Evolutionary conservation across 2,329 filamentous ascomycete genomes (phyloP).

Genomic region (Alternaria sp.): DNA sequence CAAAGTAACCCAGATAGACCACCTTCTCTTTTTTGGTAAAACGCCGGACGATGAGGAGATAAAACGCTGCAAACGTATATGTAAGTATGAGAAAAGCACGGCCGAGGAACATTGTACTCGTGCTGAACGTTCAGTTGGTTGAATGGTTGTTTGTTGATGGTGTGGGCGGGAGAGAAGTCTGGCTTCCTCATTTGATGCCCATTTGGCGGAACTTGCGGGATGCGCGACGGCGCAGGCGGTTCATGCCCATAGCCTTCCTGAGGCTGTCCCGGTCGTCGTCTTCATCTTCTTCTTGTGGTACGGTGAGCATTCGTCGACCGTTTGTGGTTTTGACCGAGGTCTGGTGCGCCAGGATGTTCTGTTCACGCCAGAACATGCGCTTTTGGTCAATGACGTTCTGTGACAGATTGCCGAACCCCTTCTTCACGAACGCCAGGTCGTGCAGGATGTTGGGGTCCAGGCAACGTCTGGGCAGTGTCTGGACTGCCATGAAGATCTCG

Average conservation of each 20-base stretch:
- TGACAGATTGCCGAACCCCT: conserved; percentile 81
- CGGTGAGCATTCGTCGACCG: conserved; percentile 10
- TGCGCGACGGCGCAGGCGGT: conserved; percentile 31
- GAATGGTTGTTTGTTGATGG: neutral
- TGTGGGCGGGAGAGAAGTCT: neutral
- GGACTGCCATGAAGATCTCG: conserved; percentile 95
- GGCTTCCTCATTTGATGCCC: conserved; percentile 16
- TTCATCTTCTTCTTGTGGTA: conserved; percentile 23
- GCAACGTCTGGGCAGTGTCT: conserved; percentile 80
- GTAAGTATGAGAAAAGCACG: neutral
- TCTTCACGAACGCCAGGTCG: conserved; percentile 80
- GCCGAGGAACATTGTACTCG: neutral
- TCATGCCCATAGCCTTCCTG: conserved; percentile 25
- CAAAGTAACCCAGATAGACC: neutral
- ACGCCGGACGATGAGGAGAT: neutral
- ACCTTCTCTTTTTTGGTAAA: conserved; percentile 6
- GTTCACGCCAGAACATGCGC: conserved; percentile 54
- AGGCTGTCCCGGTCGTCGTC: conserved; percentile 27
- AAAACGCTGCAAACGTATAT: conserved; percentile 13
- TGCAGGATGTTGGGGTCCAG: conserved; percentile 83
- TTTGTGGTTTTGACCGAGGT: conserved; percentile 25
- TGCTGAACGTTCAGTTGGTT: neutral
- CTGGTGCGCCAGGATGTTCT: conserved; percentile 36
- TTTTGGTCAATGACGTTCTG: conserved; percentile 82
- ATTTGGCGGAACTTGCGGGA: conserved; percentile 33